Evolutionary conservation across 495 filamentous ascomycete species (phyloP).

Genomic region (Penicillium macrosclerotiorum): DNA sequence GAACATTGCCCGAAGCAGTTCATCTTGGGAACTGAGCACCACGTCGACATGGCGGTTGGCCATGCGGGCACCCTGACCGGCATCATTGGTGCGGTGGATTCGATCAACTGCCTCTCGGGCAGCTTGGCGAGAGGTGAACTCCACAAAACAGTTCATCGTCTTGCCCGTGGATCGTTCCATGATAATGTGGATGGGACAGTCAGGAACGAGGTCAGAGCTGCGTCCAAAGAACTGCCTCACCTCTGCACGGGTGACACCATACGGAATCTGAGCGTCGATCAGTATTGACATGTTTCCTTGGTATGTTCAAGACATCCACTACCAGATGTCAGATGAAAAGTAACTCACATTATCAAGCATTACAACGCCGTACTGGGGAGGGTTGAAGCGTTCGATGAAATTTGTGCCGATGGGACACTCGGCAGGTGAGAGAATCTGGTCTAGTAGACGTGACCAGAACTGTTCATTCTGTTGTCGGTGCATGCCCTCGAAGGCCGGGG

Average conservation of each 20-base stretch:
- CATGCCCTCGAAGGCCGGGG: no score
- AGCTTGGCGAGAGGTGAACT: constrained; percentile 55
- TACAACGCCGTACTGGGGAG: constrained; percentile 41
- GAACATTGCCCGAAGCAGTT: constrained; percentile 65
- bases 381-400: not conserved
- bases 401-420: constrained; percentile 11
- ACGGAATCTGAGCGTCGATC: no score
- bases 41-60: constrained; percentile 66
- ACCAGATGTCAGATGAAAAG: not conserved
- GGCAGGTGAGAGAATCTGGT: not conserved
- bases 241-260: constrained; percentile 58
- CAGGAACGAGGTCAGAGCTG: constrained; percentile 50
- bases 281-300: no score
- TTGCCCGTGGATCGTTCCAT: constrained; percentile 78
- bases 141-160: constrained; percentile 74
- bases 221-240: constrained; percentile 68
- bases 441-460: not conserved
- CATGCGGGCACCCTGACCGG: constrained; percentile 52
- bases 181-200: constrained; percentile 73
- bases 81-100: constrained; percentile 41
- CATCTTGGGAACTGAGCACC: constrained; percentile 56
- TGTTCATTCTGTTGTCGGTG: not conserved
- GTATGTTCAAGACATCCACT: no score
- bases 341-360: constrained; percentile 47
- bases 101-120: constrained; percentile 45